Percentiles rank a stretch among this genome's conserved stretches.
phyloP scores from a whole-genome alignment of 2,329 filamentous ascomycete species.

The Hymenoscyphus repandus region DNA sequence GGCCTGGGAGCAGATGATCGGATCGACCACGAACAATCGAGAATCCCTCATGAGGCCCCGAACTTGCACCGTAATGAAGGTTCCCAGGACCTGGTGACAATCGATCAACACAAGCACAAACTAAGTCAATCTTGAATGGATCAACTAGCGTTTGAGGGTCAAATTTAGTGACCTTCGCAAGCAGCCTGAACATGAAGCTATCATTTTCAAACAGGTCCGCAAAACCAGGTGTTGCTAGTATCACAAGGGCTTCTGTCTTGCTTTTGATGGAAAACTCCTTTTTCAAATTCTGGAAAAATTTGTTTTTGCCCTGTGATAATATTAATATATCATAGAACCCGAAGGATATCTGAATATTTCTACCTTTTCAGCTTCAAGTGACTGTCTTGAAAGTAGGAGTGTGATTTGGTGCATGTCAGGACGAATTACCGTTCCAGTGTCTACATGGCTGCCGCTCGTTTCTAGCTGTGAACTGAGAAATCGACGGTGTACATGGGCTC shows the following conservation, averaged over 20 bases:
- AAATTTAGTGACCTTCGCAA: constrained; percentile 1
- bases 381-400: too few species aligned
- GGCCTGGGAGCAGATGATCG: constrained; percentile 38
- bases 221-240: constrained; percentile 32
- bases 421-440: too few species aligned
- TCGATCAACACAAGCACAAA: constrained; percentile 53
- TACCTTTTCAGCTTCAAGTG: too few species aligned
- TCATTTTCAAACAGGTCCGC: constrained; percentile 28
- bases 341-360: too few species aligned
- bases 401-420: too few species aligned
- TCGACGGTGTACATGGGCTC: too few species aligned
- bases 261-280: too few species aligned
- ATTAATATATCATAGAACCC: too few species aligned
- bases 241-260: constrained; percentile 20
- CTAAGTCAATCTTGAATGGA: constrained; percentile 37
- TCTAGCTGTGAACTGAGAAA: too few species aligned
- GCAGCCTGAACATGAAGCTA: constrained; percentile 20
- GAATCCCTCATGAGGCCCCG: constrained; percentile 37
- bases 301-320: too few species aligned
- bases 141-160: neutral
- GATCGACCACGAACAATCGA: constrained; percentile 45
- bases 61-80: neutral
- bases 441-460: too few species aligned
- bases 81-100: constrained; percentile 35
- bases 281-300: too few species aligned